Conservation (phyloP, 331 rosid species). For the Stylosanthes scabra region DNA sequence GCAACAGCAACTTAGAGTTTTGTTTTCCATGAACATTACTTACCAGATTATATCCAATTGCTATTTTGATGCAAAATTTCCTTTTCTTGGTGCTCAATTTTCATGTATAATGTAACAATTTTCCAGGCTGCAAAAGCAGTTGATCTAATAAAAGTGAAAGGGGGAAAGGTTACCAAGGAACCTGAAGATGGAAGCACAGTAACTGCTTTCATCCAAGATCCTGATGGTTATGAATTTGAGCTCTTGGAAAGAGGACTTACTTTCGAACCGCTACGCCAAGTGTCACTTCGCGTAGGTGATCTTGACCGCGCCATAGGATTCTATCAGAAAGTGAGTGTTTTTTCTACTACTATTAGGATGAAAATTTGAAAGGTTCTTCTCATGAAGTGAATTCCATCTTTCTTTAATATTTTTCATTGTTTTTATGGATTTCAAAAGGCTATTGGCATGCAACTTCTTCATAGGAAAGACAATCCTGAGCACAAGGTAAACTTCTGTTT, state of each 20-base stretch:
- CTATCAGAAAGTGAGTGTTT: conserved; percentile 72
- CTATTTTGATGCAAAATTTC: conserved; percentile 2
- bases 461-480: conserved; percentile 77
- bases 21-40: neutral
- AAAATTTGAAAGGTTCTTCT: conserved; percentile 11
- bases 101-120: conserved; percentile 7
- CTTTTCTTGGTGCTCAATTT: neutral
- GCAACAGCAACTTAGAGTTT: neutral
- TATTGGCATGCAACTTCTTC: conserved; percentile 91
- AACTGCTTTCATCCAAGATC: conserved; percentile 83
- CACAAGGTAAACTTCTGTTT: conserved; percentile 66
- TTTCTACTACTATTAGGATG: conserved; percentile 28
- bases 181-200: conserved; percentile 73
- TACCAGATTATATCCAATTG: neutral
- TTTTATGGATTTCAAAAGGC: conserved; percentile 58
- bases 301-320: conserved; percentile 83
- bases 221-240: conserved; percentile 90
- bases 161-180: conserved; percentile 83
- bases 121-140: conserved; percentile 75
- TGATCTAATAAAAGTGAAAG: conserved; percentile 82
- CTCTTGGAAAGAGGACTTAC: conserved; percentile 82
- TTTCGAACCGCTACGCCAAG: conserved; percentile 90
- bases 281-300: conserved; percentile 92
- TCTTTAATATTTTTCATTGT: conserved; percentile 28
- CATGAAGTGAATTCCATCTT: conserved; percentile 16